A percentile compares a stretch with the other conserved stretches of the same genome.
Evolutionary conservation across 208 protist species (phyloP).

Genomic region (Leishmania martiniquensis): DNA sequence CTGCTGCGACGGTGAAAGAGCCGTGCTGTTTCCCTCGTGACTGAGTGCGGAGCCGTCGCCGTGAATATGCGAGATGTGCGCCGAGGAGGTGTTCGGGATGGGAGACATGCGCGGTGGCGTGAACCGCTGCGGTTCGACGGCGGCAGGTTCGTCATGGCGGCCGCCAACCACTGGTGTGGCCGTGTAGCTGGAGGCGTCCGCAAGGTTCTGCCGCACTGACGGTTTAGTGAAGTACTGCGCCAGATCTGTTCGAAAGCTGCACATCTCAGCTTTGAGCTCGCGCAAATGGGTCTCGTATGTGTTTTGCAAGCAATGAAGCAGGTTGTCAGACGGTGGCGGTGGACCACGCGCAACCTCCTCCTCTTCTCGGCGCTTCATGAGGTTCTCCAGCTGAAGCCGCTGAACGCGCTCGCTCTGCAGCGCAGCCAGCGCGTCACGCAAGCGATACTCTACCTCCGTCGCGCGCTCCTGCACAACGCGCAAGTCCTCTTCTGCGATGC

Average conservation of each 20-base stretch:
- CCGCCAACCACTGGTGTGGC: neutral
- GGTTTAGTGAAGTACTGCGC: slow-evolving; percentile 4
- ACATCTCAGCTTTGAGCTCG: slow-evolving; percentile 29
- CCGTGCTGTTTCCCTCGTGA: neutral
- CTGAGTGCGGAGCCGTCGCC: neutral
- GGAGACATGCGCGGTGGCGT: slow-evolving; percentile 3
- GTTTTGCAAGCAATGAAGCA: slow-evolving; percentile 5
- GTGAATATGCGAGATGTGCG: neutral
- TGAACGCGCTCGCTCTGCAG: slow-evolving; percentile 42
- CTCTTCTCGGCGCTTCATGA: slow-evolving; percentile 18
- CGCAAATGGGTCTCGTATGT: slow-evolving; percentile 28
- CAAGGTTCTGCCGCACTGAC: neutral
- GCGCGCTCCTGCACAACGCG: slow-evolving; percentile 23
- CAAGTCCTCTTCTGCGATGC: slow-evolving; percentile 24
- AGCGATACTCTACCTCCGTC: slow-evolving; percentile 26
- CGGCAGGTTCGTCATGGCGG: neutral
- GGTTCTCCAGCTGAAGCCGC: slow-evolving; percentile 31
- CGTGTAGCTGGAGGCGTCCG: neutral
- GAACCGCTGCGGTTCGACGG: neutral
- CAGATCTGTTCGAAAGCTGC: slow-evolving; percentile 14
- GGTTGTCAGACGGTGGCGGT: neutral
- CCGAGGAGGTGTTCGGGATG: neutral
- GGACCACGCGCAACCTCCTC: slow-evolving; percentile 7
- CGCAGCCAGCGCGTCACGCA: slow-evolving; percentile 34
- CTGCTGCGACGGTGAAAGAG: neutral